phyloP scores from a whole-genome alignment of 441 rosid genomes.

The Melastoma candidum region DNA sequence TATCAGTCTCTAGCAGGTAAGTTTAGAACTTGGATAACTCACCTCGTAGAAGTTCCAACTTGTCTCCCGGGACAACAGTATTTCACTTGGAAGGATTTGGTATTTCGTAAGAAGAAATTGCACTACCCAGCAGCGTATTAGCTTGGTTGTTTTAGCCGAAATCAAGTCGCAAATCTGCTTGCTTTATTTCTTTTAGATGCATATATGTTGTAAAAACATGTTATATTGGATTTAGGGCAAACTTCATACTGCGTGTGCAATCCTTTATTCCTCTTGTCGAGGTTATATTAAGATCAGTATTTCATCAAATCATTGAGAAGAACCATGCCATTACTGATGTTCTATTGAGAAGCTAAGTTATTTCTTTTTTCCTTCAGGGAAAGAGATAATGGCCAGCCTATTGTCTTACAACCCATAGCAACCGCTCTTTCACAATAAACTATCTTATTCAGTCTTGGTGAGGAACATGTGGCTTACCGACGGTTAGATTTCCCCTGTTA shows the following conservation, averaged over 20 bases:
- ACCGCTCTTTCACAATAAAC: neutral
- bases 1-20: constrained; percentile 42
- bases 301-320: too few relatives aligned
- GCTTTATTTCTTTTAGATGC: neutral
- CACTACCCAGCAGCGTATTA: neutral
- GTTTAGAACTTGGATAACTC: constrained; percentile 10
- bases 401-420: neutral
- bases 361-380: constrained; percentile 26
- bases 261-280: too few relatives aligned
- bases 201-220: neutral
- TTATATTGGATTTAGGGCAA: too few relatives aligned
- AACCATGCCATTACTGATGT: too few relatives aligned
- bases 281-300: too few relatives aligned
- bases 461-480: constrained; percentile 65
- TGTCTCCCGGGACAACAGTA: too few relatives aligned
- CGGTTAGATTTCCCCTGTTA: constrained; percentile 49
- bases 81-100: too few relatives aligned
- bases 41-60: too few relatives aligned
- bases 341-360: too few relatives aligned
- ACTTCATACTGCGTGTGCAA: too few relatives aligned
- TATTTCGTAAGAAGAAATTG: neutral
- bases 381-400: constrained; percentile 46
- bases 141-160: neutral
- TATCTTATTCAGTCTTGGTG: constrained; percentile 51
- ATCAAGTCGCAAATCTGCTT: neutral